Conservation (phyloP, 768 basidiomycete species). For the Suillus variegatus region DNA sequence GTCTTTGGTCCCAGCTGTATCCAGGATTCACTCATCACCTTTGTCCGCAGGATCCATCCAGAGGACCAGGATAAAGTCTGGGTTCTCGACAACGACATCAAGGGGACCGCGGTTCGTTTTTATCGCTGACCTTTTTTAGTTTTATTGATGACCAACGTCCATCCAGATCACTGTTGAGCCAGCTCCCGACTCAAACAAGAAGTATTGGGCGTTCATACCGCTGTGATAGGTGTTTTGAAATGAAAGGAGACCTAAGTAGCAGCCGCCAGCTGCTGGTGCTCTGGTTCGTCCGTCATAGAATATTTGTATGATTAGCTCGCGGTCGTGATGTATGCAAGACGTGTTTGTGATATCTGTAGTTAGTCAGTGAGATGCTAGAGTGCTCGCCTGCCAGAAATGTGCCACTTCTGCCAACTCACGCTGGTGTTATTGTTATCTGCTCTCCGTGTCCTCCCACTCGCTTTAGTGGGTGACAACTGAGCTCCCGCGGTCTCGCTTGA, state of each 20-base stretch:
- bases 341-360: neutral
- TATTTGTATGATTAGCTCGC: neutral
- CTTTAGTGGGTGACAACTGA: neutral
- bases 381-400: neutral
- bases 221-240: neutral
- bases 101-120: neutral
- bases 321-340: neutral
- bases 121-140: neutral
- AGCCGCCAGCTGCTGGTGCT: neutral
- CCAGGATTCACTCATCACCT: neutral
- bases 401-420: neutral
- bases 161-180: neutral
- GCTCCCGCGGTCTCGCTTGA: neutral
- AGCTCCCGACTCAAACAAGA: neutral
- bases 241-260: neutral
- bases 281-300: neutral
- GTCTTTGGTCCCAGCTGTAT: neutral
- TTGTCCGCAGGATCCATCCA: neutral
- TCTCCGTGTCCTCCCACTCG: neutral
- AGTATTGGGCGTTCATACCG: neutral
- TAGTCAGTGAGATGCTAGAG: neutral
- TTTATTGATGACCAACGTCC: neutral
- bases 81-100: neutral
- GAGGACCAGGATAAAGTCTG: rapidly evolving
- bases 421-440: too few species aligned